phyloP scores from a whole-genome alignment of 2,329 filamentous ascomycete species.

The Fusarium floridanum region DNA sequence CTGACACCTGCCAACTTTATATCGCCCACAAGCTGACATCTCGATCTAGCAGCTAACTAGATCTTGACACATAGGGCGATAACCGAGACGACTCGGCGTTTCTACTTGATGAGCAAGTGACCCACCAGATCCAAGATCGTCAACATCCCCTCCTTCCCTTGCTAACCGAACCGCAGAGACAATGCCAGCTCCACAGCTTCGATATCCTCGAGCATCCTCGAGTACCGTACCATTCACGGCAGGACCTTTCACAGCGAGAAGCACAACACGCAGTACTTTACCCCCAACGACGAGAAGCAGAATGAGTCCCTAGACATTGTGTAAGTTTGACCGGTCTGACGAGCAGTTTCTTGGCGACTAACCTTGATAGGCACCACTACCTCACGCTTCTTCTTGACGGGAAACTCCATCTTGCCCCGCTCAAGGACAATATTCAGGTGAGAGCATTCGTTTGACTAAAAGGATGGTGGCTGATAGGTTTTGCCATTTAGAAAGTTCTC shows the following conservation, averaged over 20 bases:
- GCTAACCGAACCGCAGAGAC: neutral
- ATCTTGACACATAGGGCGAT: neutral
- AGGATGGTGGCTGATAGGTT: neutral
- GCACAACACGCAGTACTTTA: constrained; percentile 17
- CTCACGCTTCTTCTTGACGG: constrained; percentile 7
- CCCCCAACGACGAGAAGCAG: constrained; percentile 13
- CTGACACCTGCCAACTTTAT: neutral
- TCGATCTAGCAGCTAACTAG: neutral
- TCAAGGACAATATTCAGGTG: constrained; percentile 5
- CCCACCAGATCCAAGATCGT: constrained; percentile 1
- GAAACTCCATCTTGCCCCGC: constrained; percentile 2
- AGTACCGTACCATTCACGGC: constrained; percentile 14
- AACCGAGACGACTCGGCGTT: constrained; percentile 4
- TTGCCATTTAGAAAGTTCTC: constrained; percentile 3
- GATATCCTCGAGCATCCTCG: constrained; percentile 11
- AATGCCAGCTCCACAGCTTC: constrained; percentile 14
- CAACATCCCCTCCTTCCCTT: neutral
- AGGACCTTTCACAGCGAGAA: constrained; percentile 19
- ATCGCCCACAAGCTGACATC: neutral
- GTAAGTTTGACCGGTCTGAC: neutral
- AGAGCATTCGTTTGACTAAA: neutral
- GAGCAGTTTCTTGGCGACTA: neutral
- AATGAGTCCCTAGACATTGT: constrained; percentile 20
- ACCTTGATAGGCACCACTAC: constrained; percentile 6
- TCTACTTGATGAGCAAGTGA: constrained; percentile 5